Evolutionary conservation across 2,329 filamentous ascomycete species (phyloP).

Genomic region (Tolypocladium tundrense): DNA sequence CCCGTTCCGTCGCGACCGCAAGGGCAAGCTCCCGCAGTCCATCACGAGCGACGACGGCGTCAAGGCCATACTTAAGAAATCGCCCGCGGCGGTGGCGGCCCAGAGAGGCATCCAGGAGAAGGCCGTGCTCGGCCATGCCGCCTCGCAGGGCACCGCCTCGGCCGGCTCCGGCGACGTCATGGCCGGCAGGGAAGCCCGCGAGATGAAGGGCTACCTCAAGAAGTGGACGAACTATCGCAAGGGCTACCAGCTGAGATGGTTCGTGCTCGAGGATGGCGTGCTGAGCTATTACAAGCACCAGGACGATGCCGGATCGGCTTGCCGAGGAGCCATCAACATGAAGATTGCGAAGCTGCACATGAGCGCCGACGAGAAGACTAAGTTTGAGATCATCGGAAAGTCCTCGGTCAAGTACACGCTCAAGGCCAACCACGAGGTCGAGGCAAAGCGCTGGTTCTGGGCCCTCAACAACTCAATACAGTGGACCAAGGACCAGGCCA

Average conservation of each 20-base stretch:
- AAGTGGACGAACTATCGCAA: conserved; percentile 99
- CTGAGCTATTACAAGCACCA: conserved; percentile 99
- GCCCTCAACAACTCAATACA: conserved; percentile 97
- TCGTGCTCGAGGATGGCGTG: conserved; percentile 93
- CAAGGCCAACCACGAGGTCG: conserved; percentile 95
- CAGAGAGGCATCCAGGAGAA: conserved; percentile 96
- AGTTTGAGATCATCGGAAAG: conserved; percentile 96
- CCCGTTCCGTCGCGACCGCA: conserved; percentile 88
- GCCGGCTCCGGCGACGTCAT: conserved; percentile 48
- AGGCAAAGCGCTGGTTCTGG: conserved; percentile 99
- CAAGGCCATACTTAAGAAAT: conserved; percentile 80
- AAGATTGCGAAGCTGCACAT: conserved; percentile 89
- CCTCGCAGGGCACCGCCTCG: conserved; percentile 43
- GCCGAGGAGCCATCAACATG: conserved; percentile 98
- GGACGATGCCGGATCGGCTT: conserved; percentile 91
- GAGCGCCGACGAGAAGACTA: conserved; percentile 94
- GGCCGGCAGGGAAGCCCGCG: conserved; percentile 76
- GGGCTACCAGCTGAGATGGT: conserved; percentile 95
- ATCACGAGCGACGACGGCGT: conserved; percentile 92
- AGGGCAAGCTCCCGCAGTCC: conserved; percentile 90
- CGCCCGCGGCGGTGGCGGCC: conserved; percentile 85
- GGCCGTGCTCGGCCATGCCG: conserved; percentile 73
- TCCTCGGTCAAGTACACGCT: conserved; percentile 97
- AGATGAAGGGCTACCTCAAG: conserved; percentile 98
- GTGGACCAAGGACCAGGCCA: conserved; percentile 94